Percentiles rank a stretch among this genome's conserved stretches.
These are phyloP conservation scores for Aphanomyces invadans DNA, from an alignment of 352 stramenopile species.

Conservation along the genomic window DNA sequence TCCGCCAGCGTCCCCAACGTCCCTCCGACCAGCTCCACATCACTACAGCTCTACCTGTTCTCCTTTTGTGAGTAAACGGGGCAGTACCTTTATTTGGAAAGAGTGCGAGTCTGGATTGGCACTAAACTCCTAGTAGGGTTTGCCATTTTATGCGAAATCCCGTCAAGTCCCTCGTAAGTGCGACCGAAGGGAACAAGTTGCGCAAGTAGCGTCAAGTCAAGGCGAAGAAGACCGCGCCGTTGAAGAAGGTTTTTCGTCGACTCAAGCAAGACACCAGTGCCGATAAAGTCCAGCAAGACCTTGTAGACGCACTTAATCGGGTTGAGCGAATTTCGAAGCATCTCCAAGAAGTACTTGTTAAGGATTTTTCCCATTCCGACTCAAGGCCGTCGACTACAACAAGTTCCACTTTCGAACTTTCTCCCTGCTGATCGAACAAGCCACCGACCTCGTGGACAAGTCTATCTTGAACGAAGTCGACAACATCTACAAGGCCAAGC, in stretches of 20 bases:
- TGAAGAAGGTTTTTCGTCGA: not conserved
- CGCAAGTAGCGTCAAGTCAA: slow-evolving; percentile 1
- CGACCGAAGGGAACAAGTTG: not conserved
- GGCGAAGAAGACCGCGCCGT: not conserved
- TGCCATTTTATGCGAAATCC: not conserved
- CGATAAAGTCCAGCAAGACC: not conserved
- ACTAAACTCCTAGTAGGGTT: not conserved
- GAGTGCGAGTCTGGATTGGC: not conserved
- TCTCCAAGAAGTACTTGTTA: not conserved
- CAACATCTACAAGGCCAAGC: too few relatives aligned
- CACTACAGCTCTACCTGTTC: not conserved
- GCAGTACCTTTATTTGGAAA: not conserved
- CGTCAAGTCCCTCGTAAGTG: not conserved
- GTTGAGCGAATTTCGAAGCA: not conserved
- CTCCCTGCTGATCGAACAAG: too few relatives aligned
- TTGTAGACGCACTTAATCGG: not conserved
- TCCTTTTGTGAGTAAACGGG: slow-evolving; percentile 2
- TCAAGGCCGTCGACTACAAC: too few relatives aligned
- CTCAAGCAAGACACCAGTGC: not conserved
- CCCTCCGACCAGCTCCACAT: too few relatives aligned
- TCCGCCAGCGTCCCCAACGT: too few relatives aligned
- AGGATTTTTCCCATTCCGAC: not conserved
- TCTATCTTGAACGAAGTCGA: too few relatives aligned
- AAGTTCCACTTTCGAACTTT: too few relatives aligned
- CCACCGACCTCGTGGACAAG: too few relatives aligned